phyloP scores from a whole-genome alignment of 768 basidiomycete genomes.

The Agrocybe praecox region DNA sequence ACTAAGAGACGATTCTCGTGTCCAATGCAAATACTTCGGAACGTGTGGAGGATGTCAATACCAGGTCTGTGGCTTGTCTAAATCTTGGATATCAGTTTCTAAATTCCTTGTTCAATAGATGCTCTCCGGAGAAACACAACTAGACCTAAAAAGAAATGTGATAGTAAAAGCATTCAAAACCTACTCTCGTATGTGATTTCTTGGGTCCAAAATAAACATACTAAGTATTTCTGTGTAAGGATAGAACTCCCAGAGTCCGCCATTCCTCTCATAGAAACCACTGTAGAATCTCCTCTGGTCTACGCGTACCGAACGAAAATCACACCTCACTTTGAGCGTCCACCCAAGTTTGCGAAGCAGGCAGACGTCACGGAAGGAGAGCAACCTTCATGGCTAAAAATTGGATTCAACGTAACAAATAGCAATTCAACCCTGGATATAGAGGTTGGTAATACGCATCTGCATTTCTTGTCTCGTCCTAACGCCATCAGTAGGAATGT shows the following conservation, averaged over 20 bases:
- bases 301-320: constrained; percentile 97
- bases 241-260: constrained; percentile 55
- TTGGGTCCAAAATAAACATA: background rate
- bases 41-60: constrained; percentile 93
- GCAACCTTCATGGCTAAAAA: constrained; percentile 73
- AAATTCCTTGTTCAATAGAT: constrained; percentile 51
- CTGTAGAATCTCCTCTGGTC: constrained; percentile 85
- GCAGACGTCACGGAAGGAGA: constrained; percentile 21
- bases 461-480: background rate
- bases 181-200: constrained; percentile 55
- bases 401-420: constrained; percentile 88
- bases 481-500: constrained; percentile 66
- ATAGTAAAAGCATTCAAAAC: constrained; percentile 82
- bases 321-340: constrained; percentile 92
- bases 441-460: constrained; percentile 54
- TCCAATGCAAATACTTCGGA: constrained; percentile 87
- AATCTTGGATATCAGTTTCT: background rate
- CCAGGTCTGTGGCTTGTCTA: constrained; percentile 53
- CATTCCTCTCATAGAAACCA: constrained; percentile 70
- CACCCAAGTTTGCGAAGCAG: constrained; percentile 45
- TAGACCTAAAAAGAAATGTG: constrained; percentile 84
- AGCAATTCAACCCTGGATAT: constrained; percentile 83
- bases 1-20: constrained; percentile 64
- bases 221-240: constrained; percentile 6
- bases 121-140: constrained; percentile 85